These are phyloP conservation scores for Trichomonascaceae sp. DNA, from an alignment of 1,139 yeast genomes.

Conservation along the genomic window DNA sequence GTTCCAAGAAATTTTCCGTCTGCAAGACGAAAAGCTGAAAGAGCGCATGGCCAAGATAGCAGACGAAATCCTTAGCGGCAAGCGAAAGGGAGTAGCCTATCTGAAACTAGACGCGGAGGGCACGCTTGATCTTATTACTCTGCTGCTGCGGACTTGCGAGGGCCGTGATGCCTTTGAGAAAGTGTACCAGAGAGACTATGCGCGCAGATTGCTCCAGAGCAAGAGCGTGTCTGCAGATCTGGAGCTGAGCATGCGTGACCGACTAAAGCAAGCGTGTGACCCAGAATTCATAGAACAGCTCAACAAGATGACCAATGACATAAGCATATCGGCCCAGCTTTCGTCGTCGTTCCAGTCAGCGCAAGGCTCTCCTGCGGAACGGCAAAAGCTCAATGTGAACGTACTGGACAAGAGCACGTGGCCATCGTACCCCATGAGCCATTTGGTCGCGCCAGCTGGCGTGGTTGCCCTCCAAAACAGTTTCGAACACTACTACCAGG, in stretches of 20 bases:
- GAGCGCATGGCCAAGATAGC: constrained; percentile 22
- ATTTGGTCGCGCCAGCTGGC: constrained; percentile 17
- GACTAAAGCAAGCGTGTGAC: constrained; percentile 24
- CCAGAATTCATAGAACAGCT: constrained; percentile 19
- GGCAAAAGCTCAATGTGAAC: constrained; percentile 13
- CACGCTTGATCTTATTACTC: constrained; percentile 4
- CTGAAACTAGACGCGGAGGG: constrained; percentile 3
- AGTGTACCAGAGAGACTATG: constrained; percentile 25
- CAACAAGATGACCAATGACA: constrained; percentile 27
- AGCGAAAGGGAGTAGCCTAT: background rate
- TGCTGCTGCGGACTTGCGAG: constrained; percentile 16
- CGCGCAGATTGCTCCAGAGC: constrained; percentile 25
- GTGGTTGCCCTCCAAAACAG: constrained; percentile 13
- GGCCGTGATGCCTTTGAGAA: constrained; percentile 26
- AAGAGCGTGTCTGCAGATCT: constrained; percentile 17
- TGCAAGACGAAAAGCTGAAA: too few species aligned
- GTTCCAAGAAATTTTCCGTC: too few species aligned
- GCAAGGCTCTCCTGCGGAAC: constrained; percentile 7
- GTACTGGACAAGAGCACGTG: constrained; percentile 22
- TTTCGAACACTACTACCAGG: constrained; percentile 16
- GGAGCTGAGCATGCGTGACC: constrained; percentile 19
- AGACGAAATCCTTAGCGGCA: constrained; percentile 18
- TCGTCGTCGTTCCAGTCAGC: constrained; percentile 14
- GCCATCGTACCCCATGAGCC: constrained; percentile 23
- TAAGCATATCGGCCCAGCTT: constrained; percentile 15